Evolutionary conservation across 352 stramenopile genomes (phyloP), one percentile per base, ranked within the genome.

Genomic region (Blastocystis sp.): DNA sequence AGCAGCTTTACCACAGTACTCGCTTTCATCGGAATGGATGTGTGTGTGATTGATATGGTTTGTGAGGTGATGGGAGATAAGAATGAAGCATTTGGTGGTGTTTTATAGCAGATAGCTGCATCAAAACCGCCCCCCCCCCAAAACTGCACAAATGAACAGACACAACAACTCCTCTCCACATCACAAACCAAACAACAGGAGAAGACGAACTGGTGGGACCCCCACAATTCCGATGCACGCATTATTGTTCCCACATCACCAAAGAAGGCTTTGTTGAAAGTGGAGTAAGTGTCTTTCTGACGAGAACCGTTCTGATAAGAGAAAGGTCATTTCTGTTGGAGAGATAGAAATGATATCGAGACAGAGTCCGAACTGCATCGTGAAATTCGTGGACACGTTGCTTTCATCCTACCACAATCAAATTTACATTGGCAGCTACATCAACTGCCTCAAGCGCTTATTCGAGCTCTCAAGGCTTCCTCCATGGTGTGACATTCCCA

Each of bases 311-410:
- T 56, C 48, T 14, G 48, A 56, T 34, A 56, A 56, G 5, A 17
- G 5, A 56, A 56, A 56, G 48, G 48, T 17, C 5, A 7, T 14
- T 56, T 56, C 14, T 17, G 5, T 17, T 7, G 48, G 48, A 56
- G 48, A 56, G 48, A 56, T 17, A 17, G 14, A 14, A 56, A 56
- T 56, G 48, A 14, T 56, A 17, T 17, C 48, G 48, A 14, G 14
- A 7, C 66, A 21, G 53, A 76, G 14, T 56, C 28, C n/a, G 56
- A 56, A 84, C 48, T 84, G 48, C 43, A 70, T 84, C 66, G 4
- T 61, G 23, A 28, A 67, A 17, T 84, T 84, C 56, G 43, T 84
- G 9, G 74, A 84, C 28, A 84, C 23, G 60, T 28, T 84, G 34
- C 60, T 84, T 34, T 66, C 74, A 17, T 28, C 60, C 19, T 67